These are phyloP conservation scores for Fusarium heterosporum DNA, from an alignment of 2,329 filamentous ascomycete species.

Conservation along the genomic window DNA sequence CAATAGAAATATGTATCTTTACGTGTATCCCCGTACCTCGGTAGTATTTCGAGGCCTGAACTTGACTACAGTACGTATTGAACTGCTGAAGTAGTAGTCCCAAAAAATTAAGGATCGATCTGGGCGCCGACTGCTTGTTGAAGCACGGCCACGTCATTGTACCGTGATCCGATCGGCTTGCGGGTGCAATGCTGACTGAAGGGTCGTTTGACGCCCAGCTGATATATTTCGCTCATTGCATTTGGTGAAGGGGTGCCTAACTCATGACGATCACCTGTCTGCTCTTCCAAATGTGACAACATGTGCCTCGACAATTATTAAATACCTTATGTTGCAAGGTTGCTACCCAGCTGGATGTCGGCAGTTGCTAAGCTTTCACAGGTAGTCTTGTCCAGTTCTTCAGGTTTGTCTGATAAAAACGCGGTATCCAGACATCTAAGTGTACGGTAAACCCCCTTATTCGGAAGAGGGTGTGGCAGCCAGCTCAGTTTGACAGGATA, in stretches of 20 bases:
- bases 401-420: not conserved
- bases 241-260: constrained; percentile 15
- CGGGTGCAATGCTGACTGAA: constrained; percentile 24
- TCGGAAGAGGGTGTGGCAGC: constrained; percentile 3
- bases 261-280: constrained; percentile 5
- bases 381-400: constrained; percentile 8
- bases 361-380: constrained; percentile 31
- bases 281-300: constrained; percentile 2
- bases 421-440: constrained; percentile 15
- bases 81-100: constrained; percentile 25
- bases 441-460: constrained; percentile 1
- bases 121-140: constrained; percentile 25
- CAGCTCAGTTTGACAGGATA: constrained; percentile 13
- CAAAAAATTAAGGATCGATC: constrained; percentile 42
- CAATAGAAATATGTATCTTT: constrained; percentile 27
- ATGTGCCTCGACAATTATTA: constrained; percentile 15
- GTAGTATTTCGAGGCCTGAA: constrained; percentile 34
- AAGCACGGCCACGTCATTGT: constrained; percentile 46
- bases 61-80: constrained; percentile 12
- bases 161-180: constrained; percentile 46
- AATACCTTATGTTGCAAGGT: constrained; percentile 23
- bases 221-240: constrained; percentile 32
- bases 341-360: constrained; percentile 17
- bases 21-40: constrained; percentile 32
- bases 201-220: not conserved